Percentiles rank a stretch among this genome's conserved stretches.
Evolutionary conservation across 768 basidiomycete genomes (phyloP).

Genomic region (Termitomyces sp.): DNA sequence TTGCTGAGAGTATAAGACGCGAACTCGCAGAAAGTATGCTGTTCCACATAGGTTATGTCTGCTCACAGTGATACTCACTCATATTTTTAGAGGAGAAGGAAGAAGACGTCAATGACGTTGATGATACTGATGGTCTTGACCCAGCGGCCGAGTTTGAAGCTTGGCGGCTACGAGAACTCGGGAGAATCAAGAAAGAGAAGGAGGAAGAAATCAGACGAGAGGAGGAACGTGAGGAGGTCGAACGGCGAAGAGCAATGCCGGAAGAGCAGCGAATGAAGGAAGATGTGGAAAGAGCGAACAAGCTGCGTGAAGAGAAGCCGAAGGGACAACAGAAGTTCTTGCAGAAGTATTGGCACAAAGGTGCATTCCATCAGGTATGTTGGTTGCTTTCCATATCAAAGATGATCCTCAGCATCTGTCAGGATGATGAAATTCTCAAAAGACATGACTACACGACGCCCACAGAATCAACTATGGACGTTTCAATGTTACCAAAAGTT

Average conservation of each 20-base stretch:
- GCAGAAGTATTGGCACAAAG: conserved; percentile 99
- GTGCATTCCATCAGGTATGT: conserved; percentile 92
- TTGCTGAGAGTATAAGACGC: conserved; percentile 89
- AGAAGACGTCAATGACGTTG: conserved; percentile 79
- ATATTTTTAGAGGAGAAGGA: conserved; percentile 79
- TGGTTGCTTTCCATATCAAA: background rate
- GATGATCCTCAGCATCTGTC: background rate
- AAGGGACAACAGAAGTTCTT: conserved; percentile 91
- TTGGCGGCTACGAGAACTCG: conserved; percentile 92
- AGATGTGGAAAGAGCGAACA: conserved; percentile 84
- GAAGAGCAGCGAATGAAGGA: conserved; percentile 92
- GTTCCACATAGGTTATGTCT: background rate
- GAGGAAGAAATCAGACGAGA: conserved; percentile 82
- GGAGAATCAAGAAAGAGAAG: conserved; percentile 92
- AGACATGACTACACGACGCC: conserved; percentile 87
- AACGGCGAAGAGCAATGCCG: conserved; percentile 86
- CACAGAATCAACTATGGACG: conserved; percentile 84
- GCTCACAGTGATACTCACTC: conserved; percentile 5
- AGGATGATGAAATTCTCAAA: conserved; percentile 85
- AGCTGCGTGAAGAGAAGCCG: conserved; percentile 82
- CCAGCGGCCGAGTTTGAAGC: conserved; percentile 90
- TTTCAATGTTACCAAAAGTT: conserved; percentile 86
- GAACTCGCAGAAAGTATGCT: conserved; percentile 88
- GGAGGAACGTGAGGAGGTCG: conserved; percentile 87
- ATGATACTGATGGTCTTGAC: conserved; percentile 93